Evolutionary conservation across 2,329 filamentous ascomycete species (phyloP).

Genomic region (Zymoseptoria pseudotritici): DNA sequence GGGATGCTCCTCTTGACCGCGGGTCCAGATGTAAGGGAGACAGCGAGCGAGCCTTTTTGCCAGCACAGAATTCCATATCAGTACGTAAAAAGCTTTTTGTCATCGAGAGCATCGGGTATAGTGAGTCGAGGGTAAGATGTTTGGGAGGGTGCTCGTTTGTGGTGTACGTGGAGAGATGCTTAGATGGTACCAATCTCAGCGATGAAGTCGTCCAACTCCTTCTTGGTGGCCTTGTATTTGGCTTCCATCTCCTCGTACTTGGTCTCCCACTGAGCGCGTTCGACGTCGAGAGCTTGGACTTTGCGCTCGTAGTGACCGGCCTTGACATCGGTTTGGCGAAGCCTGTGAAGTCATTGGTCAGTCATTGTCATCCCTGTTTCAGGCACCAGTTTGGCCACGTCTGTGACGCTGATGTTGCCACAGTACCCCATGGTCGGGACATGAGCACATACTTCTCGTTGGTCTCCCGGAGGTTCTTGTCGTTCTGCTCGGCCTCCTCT

Average conservation of each 20-base stretch:
- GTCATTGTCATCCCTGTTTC: neutral
- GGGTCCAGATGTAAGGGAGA: neutral
- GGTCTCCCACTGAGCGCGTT: constrained; percentile 88
- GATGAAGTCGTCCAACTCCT: constrained; percentile 87
- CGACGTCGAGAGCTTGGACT: constrained; percentile 88
- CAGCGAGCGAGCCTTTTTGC: neutral
- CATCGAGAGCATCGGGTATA: neutral
- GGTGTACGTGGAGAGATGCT: constrained; percentile 20
- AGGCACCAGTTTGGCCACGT: neutral
- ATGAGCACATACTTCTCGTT: constrained; percentile 81
- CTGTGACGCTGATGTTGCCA: neutral
- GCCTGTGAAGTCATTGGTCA: constrained; percentile 47
- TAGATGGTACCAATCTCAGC: constrained; percentile 89
- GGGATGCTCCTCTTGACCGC: neutral
- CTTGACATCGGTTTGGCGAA: constrained; percentile 98
- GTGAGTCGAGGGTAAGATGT: neutral
- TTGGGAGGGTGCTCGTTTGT: neutral
- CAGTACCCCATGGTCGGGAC: too few species aligned
- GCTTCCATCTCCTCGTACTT: constrained; percentile 98
- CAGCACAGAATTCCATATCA: neutral
- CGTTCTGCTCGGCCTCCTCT: constrained; percentile 93
- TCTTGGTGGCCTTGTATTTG: constrained; percentile 77
- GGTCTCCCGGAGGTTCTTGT: constrained; percentile 91
- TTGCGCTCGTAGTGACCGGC: constrained; percentile 99
- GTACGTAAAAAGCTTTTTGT: neutral